Base-by-base conservation (phyloP, 768 basidiomycete species). In the Pulveroboletus sp. region DNA sequence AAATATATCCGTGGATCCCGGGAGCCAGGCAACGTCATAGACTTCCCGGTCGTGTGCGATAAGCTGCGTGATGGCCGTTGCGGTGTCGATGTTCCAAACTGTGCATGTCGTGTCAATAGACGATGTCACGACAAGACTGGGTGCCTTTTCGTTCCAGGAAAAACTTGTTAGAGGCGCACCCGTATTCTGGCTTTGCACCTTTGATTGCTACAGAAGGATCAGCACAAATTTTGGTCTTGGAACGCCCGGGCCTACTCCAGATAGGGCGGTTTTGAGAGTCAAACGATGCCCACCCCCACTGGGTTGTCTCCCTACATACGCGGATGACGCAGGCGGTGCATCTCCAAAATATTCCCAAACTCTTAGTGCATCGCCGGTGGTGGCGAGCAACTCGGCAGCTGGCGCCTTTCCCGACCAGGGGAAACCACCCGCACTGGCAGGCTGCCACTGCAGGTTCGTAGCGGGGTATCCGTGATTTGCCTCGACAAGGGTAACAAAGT, bases 31-130 rank as follows among this genome's bases (percentile, higher is more conserved):
- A 37, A 96, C 93, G 65, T 97, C 93, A 71, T 94, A 95, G 12
- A 93, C 93, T 71, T 94, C 88, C 41, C 90, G 83, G 74, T 97
- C 93, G 69, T 96, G 95, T 0, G 95, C 93, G 62, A 96, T 95
- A 52, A 99, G 82, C 68, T 98, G 96, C 3, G 96, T 99, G 64
- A 98, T 82, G 24, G 96, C 95, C 7, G 88, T 85, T 24, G 84
- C 81, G 4, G 91, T 91, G 61, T 95, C 89, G 64, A 99, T 90
- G 69, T 99, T 96, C 96, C 96, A 99, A 21, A 98, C 89, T 2
- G 96, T 98, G 67, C 95, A 98, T 12, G 94, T 96, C 44, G 96
- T 99, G 65, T 99, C 96, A 60, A 98, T 95, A 8, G 93, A 96
- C 21, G 95, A 94, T 6, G 96, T 99, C 33, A 98, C 95, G 59